Percentiles rank a stretch among this genome's conserved stretches.
phyloP scores from a whole-genome alignment of 148 eudicot species.

The Vaccinium macrocarpon region DNA sequence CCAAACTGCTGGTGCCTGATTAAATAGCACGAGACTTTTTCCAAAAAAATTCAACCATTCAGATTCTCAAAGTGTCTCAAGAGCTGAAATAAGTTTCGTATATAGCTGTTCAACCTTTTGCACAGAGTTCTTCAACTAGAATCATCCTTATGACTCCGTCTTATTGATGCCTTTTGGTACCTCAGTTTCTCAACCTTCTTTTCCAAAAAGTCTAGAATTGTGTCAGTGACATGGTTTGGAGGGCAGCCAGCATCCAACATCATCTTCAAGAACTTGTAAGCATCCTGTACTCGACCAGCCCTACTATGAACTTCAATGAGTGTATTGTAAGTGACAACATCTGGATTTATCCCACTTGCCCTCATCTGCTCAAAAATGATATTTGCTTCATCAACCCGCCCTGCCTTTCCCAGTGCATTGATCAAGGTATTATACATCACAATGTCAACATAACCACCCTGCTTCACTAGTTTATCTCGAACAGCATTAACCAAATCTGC shows the following conservation, averaged over 20 bases:
- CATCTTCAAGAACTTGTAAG: slow-evolving; percentile 67
- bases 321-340: slow-evolving; percentile 75
- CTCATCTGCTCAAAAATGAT: slow-evolving; percentile 70
- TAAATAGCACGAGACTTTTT: background rate
- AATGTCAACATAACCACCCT: slow-evolving; percentile 81
- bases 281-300: slow-evolving; percentile 65
- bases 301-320: slow-evolving; percentile 73
- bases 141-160: slow-evolving; percentile 25
- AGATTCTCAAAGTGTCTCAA: background rate
- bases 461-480: slow-evolving; percentile 55
- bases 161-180: slow-evolving; percentile 42
- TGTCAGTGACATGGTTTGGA: slow-evolving; percentile 80
- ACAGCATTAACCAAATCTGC: slow-evolving; percentile 69
- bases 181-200: slow-evolving; percentile 57
- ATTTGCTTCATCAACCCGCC: slow-evolving; percentile 64
- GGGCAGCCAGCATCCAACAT: slow-evolving; percentile 86
- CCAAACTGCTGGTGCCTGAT: background rate
- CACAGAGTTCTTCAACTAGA: slow-evolving; percentile 14
- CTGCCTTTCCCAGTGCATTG: slow-evolving; percentile 77
- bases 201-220: slow-evolving; percentile 66
- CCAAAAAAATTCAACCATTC: background rate
- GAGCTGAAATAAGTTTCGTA: background rate
- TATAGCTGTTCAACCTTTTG: background rate
- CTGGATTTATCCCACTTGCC: slow-evolving; percentile 71
- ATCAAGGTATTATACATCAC: slow-evolving; percentile 91